phyloP scores from a whole-genome alignment of 2,329 filamentous ascomycete species.

The Sporothrix humicola region DNA sequence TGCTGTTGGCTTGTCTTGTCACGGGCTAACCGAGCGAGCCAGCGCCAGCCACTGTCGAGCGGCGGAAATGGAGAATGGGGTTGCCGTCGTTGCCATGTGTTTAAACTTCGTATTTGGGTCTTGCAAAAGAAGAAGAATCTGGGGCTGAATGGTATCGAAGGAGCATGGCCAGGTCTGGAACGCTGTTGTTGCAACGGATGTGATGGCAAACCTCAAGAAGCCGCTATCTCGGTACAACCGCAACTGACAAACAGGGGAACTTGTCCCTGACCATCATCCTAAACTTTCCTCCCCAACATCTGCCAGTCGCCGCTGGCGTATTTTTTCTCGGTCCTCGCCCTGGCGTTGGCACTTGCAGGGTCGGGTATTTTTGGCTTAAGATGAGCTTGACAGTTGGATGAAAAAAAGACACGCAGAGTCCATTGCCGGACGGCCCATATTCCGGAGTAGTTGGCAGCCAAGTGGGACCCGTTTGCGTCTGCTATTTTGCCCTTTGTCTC shows the following conservation, averaged over 20 bases:
- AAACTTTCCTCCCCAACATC: background rate
- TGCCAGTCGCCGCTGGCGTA: background rate
- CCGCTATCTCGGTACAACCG: background rate
- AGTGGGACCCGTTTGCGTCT: background rate
- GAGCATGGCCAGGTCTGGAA: background rate
- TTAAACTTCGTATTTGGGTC: background rate
- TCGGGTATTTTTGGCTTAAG: background rate
- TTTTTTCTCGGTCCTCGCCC: background rate
- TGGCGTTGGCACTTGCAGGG: background rate
- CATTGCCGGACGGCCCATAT: background rate
- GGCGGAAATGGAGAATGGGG: background rate
- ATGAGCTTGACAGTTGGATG: background rate
- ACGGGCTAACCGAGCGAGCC: conserved; percentile 16
- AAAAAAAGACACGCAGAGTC: background rate
- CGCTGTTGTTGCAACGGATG: background rate
- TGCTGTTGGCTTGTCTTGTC: background rate
- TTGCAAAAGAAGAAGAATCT: background rate
- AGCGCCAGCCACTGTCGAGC: background rate
- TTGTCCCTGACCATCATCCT: background rate
- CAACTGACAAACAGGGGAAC: background rate
- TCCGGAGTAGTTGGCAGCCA: background rate
- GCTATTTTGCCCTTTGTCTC: background rate
- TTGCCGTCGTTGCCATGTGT: background rate
- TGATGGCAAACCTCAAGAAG: background rate
- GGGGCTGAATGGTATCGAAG: background rate